These are phyloP conservation scores for Pharnaceum exiguum DNA, from an alignment of 148 eudicot species.

Conservation along the genomic window DNA sequence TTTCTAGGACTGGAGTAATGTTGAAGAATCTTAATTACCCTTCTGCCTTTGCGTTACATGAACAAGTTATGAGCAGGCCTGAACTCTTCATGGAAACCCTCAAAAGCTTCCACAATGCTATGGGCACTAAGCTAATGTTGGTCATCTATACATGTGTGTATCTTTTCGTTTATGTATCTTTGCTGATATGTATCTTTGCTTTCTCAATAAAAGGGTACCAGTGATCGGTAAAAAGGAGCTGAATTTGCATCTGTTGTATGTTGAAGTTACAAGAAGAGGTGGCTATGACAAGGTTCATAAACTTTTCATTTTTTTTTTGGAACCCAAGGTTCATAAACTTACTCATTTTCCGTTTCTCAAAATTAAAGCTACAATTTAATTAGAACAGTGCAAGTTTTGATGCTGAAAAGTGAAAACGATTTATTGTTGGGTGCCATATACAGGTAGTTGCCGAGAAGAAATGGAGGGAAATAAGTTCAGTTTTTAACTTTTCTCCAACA, in stretches of 20 bases:
- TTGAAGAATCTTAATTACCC: constrained; percentile 20
- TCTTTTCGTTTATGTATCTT: neutral
- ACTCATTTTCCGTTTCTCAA: neutral
- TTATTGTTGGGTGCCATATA: neutral
- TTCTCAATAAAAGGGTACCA: constrained; percentile 40
- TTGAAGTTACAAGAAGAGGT: constrained; percentile 59
- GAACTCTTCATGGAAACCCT: constrained; percentile 51
- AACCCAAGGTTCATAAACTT: neutral
- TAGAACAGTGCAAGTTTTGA: neutral
- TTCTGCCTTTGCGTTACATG: constrained; percentile 45
- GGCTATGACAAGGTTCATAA: constrained; percentile 54
- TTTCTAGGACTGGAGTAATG: too few relatives aligned
- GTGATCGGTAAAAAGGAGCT: constrained; percentile 62
- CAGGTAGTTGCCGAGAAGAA: constrained; percentile 65
- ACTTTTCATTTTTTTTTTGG: neutral
- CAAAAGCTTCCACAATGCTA: constrained; percentile 31
- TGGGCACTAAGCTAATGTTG: constrained; percentile 51
- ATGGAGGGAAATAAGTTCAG: constrained; percentile 62
- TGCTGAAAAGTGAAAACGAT: neutral
- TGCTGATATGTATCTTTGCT: neutral
- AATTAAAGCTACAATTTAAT: too few relatives aligned
- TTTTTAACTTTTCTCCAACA: constrained; percentile 49
- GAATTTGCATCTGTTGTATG: constrained; percentile 50
- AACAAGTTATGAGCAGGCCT: constrained; percentile 39
- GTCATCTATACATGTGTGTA: neutral